A percentile compares a stretch with the other conserved stretches of the same genome.
Conservation (phyloP, 805 yeast genomes). For the Phaffomyces antillensis region DNA sequence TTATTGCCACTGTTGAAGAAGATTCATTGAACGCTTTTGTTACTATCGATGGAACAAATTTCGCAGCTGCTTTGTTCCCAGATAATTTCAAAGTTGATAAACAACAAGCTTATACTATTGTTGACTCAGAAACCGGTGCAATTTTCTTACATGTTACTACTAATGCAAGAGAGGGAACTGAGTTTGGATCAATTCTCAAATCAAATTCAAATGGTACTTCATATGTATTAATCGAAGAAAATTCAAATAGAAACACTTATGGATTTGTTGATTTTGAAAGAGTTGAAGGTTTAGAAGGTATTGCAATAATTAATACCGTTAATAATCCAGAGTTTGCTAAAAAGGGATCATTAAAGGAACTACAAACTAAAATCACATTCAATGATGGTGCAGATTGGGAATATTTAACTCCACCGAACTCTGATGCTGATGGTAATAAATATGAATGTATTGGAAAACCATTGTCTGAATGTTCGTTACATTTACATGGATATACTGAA, state of each 20-base stretch:
- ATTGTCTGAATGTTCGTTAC: conserved; percentile 63
- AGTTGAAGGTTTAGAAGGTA: conserved; percentile 79
- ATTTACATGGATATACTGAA: conserved; percentile 89
- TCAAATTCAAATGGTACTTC: conserved; percentile 90
- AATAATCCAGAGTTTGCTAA: conserved; percentile 40
- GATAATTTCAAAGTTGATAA: conserved; percentile 49
- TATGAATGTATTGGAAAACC: conserved; percentile 46
- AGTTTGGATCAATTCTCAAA: conserved; percentile 75
- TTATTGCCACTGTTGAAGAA: conserved; percentile 58
- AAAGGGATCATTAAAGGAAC: conserved; percentile 41
- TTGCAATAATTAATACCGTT: conserved; percentile 67
- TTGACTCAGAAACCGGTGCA: conserved; percentile 67
- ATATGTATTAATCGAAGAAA: conserved; percentile 58
- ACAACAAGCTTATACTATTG: conserved; percentile 71
- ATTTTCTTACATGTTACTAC: conserved; percentile 82
- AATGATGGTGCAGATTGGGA: conserved; percentile 92
- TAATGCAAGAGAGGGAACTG: conserved; percentile 38
- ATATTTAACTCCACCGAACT: conserved; percentile 58
- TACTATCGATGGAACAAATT: conserved; percentile 70
- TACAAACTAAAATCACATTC: conserved; percentile 70
- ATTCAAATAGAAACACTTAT: conserved; percentile 65
- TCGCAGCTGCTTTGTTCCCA: conserved; percentile 80
- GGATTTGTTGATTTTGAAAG: conserved; percentile 91
- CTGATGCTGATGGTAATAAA: conserved; percentile 52
- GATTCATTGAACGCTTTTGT: conserved; percentile 58